These are phyloP conservation scores for Fomitopsis schrenkii DNA, from an alignment of 1,284 basidiomycete species.

Conservation along the genomic window DNA sequence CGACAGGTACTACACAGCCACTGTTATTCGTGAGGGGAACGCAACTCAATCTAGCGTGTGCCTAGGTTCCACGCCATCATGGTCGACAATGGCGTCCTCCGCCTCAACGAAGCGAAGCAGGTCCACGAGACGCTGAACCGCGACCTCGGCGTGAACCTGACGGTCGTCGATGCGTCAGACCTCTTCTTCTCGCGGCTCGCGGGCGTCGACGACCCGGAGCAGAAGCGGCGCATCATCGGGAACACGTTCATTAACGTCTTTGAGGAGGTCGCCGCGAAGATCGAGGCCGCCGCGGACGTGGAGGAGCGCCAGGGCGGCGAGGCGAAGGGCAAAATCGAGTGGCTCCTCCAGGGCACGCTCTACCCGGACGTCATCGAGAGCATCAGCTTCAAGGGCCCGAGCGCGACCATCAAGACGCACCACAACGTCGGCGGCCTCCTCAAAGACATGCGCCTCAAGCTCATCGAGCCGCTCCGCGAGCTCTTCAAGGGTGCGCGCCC, in stretches of 20 bases:
- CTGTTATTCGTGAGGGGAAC: background rate
- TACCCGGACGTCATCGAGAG: conserved; percentile 99
- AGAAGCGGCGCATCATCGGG: conserved; percentile 98
- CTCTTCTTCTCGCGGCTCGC: conserved; percentile 89
- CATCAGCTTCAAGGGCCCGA: conserved; percentile 99
- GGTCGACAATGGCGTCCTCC: conserved; percentile 98
- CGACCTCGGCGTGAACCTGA: conserved; percentile 95
- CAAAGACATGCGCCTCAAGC: conserved; percentile 98
- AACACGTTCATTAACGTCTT: conserved; percentile 99
- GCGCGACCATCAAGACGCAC: conserved; percentile 99
- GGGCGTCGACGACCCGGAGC: conserved; percentile 93
- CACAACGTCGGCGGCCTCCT: conserved; percentile 98
- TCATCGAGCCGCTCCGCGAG: conserved; percentile 97
- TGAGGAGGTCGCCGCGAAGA: conserved; percentile 87
- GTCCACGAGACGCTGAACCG: conserved; percentile 95
- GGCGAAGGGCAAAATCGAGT: conserved; percentile 90
- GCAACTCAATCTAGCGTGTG: background rate
- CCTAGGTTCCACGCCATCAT: conserved; percentile 96
- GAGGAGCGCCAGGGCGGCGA: conserved; percentile 65
- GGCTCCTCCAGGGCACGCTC: conserved; percentile 96
- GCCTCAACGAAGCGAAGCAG: conserved; percentile 87
- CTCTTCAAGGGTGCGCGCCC: conserved; percentile 85
- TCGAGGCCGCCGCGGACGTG: conserved; percentile 82
- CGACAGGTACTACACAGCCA: conserved; percentile 60
- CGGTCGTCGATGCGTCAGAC: conserved; percentile 93